Conservation (phyloP, 2,329 filamentous ascomycete genomes). For the Pestalotiopsis fici region DNA sequence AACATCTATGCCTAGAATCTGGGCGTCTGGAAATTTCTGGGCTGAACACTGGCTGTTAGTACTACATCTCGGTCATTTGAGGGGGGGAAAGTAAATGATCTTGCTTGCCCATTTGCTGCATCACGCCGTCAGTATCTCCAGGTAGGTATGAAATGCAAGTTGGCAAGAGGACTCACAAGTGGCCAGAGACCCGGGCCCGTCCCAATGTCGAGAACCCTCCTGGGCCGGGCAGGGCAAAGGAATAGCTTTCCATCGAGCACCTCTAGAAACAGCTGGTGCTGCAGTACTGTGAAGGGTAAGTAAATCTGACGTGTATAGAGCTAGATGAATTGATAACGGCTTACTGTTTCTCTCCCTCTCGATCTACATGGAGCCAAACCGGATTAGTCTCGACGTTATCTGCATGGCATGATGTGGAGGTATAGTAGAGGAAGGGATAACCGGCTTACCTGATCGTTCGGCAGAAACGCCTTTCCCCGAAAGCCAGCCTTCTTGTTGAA, state of each 20-base stretch:
- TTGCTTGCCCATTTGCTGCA: constrained; percentile 5
- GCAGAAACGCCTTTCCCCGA: constrained; percentile 5
- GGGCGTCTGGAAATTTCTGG: constrained; percentile 19
- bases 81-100: neutral
- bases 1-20: constrained; percentile 30
- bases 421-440: neutral
- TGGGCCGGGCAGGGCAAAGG: constrained; percentile 6
- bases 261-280: constrained; percentile 7
- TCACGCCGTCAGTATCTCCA: neutral
- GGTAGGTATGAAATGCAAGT: neutral
- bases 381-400: neutral
- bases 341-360: constrained; percentile 6
- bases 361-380: neutral
- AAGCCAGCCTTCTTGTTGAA: constrained; percentile 9
- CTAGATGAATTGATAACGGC: neutral
- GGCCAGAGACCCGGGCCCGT: constrained; percentile 9
- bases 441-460: constrained; percentile 1
- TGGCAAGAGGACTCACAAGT: constrained; percentile 1
- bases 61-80: no score
- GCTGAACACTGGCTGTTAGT: constrained; percentile 1
- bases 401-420: neutral
- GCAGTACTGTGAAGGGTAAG: neutral
- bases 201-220: constrained; percentile 10
- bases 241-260: constrained; percentile 9
- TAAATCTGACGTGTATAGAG: neutral